Base-by-base conservation (phyloP, 2,329 filamentous ascomycete species). In the Fusarium nodosum region DNA sequence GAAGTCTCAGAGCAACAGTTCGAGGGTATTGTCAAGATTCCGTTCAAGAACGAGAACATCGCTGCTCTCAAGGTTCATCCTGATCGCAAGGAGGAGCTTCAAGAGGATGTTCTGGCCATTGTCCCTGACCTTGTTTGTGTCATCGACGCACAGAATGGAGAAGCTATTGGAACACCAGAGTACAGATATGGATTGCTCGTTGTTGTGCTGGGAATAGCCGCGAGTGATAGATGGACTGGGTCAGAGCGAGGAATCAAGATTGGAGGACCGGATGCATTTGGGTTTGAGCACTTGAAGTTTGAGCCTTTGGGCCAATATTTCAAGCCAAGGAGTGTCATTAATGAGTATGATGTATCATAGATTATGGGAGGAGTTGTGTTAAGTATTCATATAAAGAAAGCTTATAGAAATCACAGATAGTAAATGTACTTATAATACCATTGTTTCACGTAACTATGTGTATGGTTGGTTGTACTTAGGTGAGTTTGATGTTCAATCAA, bases 11-110 rank as follows among this genome's bases (percentile, higher is more conserved):
- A 67, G 3, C 72, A 68, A 3, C 72, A 77, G 33, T 79, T 84
- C 75, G 62, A 74, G 44, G 87, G 87, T 1, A 69, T 77, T 31
- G 78, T 91, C 74, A 89, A 87, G 74, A 89, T 92, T 50, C 89
- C 90, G 0, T 92, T 92, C 81, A 91, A 91, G 79, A 92, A 92
- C 76, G 90, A 93, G 74, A 92, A 92, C 72, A 90, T 92, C 45
- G 86, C 86, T n/a, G 89, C 86, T 0, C 78, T 84, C 46, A 78
- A 72, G 52, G 67, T 81, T 1, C 68, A 73, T 28, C 56, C 78
- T 8, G 75, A 75, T 13, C 69, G 77, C 16, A 69, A 74, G 2
- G 75, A 78, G n/a, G 82, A 84, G 56, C 74, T 66, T 7, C 79
- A 80, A 44, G 78, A 81, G 30, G 77, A 82, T 33, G 77, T 87